Evolutionary conservation across 768 basidiomycete genomes (phyloP).

Genomic region (Thelephora aurantiotincta): DNA sequence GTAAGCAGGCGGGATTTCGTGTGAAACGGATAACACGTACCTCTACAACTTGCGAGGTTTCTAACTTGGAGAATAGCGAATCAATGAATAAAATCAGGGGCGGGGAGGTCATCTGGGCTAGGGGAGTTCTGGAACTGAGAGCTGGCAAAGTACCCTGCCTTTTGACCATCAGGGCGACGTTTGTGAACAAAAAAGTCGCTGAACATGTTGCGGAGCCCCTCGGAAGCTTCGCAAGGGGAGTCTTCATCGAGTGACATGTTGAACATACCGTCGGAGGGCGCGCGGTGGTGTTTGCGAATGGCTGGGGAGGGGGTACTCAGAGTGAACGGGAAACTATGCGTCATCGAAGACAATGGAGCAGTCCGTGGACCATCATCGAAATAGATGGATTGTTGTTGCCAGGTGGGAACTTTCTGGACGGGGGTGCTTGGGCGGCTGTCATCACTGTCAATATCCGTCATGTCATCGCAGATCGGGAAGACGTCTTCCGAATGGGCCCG

Average conservation of each 20-base stretch:
- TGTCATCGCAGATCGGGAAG: constrained; percentile 67
- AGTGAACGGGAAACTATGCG: constrained; percentile 26
- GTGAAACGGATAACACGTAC: constrained; percentile 14
- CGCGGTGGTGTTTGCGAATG: constrained; percentile 33
- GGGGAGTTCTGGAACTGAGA: constrained; percentile 81
- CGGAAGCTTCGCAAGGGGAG: constrained; percentile 26
- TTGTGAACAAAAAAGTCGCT: constrained; percentile 10
- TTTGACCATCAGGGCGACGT: constrained; percentile 11
- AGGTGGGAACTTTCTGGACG: constrained; percentile 8
- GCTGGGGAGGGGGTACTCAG: constrained; percentile 19
- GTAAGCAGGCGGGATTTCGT: no score
- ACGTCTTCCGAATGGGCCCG: constrained; percentile 12
- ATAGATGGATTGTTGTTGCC: constrained; percentile 18
- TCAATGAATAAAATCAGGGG: constrained; percentile 42
- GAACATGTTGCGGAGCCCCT: constrained; percentile 22
- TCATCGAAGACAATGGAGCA: constrained; percentile 29
- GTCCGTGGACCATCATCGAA: constrained; percentile 33
- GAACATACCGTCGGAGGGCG: constrained; percentile 67
- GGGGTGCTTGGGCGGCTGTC: constrained; percentile 23
- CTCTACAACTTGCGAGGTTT: constrained; percentile 25
- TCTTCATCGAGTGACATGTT: constrained; percentile 65
- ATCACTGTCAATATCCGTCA: constrained; percentile 34
- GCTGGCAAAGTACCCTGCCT: constrained; percentile 56
- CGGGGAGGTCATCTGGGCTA: constrained; percentile 68
- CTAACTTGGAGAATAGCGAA: constrained; percentile 12